Evolutionary conservation across 441 rosid species (phyloP), one percentile per base, ranked within the genome.

Genomic region (Dalechampia spathulata): DNA sequence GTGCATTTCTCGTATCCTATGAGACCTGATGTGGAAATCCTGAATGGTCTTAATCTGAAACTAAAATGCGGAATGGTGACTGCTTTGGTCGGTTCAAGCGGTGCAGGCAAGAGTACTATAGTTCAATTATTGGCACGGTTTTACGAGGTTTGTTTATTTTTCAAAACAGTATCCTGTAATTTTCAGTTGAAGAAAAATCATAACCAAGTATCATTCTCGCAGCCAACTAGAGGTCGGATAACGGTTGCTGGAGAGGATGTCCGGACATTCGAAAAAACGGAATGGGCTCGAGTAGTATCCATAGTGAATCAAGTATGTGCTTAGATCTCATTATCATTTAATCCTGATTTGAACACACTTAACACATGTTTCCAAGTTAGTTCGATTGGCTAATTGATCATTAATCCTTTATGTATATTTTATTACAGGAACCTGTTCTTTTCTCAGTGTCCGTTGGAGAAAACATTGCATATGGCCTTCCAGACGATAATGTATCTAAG

Each of bases 401-500:
- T 44, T 1, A 12, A 15, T 49, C 38, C 15, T 21, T 48, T 8
- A 20, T 59, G 39, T 36, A 19, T 38, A 50, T 67, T 57, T 57
- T 64, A 47, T 63, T 67, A 52, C 78, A 81, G 98, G 98, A 91
- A 72, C 98, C 96, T 21, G 85, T 86, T 60, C 96, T 91, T 58
- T 91, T 91, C 64, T 84, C 95, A 11, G 77, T 81, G 34, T 86
- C 98, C 25, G 87, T 91, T 59, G 98, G 93, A 52, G 98, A 88
- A 74, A 91, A 91, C 65, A 88, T 91, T 63, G 98, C 95, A 22
- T 91, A 91, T 72, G 98, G 98, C 62, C 96, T 84, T 64, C 98
- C 98, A 11, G 93, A 91, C 72, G 87, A 80, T 53, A 52, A 78
- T 34, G 95, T 88, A 60, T 91, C 93, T 57, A 86, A 88, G 75